Conservation (phyloP, 225 moss, liverwort and hornwort genomes). For the Physcomitrellopsis africana region DNA sequence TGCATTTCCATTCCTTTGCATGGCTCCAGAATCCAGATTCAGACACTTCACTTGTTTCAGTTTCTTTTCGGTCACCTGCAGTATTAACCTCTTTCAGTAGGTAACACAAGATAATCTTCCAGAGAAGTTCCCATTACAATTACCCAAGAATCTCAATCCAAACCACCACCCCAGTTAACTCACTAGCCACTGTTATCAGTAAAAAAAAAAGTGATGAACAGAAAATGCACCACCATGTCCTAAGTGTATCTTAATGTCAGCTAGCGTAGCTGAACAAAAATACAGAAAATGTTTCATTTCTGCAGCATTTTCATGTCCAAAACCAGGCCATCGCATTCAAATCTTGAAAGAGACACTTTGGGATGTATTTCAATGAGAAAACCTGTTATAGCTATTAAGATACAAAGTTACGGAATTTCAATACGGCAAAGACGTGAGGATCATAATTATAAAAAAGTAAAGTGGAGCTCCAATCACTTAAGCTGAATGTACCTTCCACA, state of each 20-base stretch:
- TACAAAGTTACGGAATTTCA: too few relatives aligned
- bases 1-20: conserved; percentile 60
- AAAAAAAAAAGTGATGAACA: conserved; percentile 8
- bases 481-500: conserved; percentile 82
- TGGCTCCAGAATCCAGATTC: conserved; percentile 86
- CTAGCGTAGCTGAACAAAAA: not conserved
- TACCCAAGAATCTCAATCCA: conserved; percentile 12
- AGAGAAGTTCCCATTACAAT: conserved; percentile 5
- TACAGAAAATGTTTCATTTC: not conserved
- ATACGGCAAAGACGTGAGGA: too few relatives aligned
- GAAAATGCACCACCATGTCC: not conserved
- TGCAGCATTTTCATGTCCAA: not conserved
- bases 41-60: conserved; percentile 89
- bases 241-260: not conserved
- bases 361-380: not conserved
- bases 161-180: conserved; percentile 13
- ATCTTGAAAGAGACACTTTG: not conserved
- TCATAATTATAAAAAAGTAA: not conserved
- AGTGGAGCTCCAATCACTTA: conserved; percentile 3
- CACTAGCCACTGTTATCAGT: conserved; percentile 5
- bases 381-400: not conserved
- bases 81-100: conserved; percentile 9
- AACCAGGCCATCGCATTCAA: not conserved
- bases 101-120: conserved; percentile 3
- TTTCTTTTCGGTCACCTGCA: conserved; percentile 98